Conservation (phyloP, 202 grass and related monocot genomes). For the Alloteropsis angusta region DNA sequence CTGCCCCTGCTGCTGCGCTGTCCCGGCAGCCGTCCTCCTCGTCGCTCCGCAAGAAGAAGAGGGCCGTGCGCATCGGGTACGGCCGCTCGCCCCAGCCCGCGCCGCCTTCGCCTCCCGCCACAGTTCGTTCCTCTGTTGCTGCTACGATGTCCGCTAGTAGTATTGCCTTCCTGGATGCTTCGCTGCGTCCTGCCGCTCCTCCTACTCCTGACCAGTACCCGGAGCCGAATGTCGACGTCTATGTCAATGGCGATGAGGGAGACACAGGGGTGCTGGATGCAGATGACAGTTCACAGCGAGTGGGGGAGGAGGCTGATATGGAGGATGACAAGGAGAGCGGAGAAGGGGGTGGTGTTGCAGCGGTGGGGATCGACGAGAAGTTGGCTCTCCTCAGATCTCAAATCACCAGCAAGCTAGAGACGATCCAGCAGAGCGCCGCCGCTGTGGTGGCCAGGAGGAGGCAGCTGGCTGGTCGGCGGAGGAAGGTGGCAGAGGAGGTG, state of each 20-base stretch:
- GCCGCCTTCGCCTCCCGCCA: constrained; percentile 1
- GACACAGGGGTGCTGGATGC: constrained; percentile 3
- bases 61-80: constrained; percentile 81
- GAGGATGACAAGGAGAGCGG: constrained; percentile 8
- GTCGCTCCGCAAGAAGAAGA: constrained; percentile 78
- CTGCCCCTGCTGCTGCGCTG: not conserved
- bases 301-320: constrained; percentile 16
- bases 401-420: constrained; percentile 55
- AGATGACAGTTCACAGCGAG: not conserved
- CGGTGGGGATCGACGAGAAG: constrained; percentile 40
- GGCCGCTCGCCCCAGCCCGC: constrained; percentile 45
- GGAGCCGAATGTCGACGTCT: not conserved
- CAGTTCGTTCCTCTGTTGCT: not conserved
- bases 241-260: not conserved
- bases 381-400: constrained; percentile 51
- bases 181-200: not conserved
- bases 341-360: not conserved
- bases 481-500: constrained; percentile 49
- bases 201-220: not conserved
- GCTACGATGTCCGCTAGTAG: not conserved
- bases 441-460: constrained; percentile 50
- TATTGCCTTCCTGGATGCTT: constrained; percentile 6
- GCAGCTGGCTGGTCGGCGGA: constrained; percentile 43
- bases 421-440: constrained; percentile 40
- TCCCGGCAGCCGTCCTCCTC: constrained; percentile 33